Conservation (phyloP, 2,329 filamentous ascomycete species). For the Apiospora malaysiana region DNA sequence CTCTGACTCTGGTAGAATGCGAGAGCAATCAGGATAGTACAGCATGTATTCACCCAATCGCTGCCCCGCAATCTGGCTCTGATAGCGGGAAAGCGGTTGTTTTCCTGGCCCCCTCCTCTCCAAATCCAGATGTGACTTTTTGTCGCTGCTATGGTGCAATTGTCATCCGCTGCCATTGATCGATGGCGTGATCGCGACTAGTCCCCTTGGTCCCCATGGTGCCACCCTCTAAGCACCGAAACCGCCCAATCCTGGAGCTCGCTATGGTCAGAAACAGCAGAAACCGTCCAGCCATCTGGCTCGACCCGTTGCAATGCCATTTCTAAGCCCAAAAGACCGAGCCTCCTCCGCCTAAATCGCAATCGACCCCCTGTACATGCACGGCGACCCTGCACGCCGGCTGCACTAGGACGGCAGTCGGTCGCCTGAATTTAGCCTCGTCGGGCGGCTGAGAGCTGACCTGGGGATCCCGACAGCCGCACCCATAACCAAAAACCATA, state of each 20-base stretch:
- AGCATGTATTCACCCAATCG: not conserved
- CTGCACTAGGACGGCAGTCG: slow-evolving; percentile 15
- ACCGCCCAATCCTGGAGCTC: slow-evolving; percentile 18
- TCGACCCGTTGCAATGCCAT: slow-evolving; percentile 5
- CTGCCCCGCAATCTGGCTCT: not conserved
- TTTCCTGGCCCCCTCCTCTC: not conserved
- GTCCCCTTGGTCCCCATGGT: not conserved
- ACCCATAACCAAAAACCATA: too few relatives aligned
- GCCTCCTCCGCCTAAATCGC: slow-evolving; percentile 15
- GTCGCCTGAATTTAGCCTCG: slow-evolving; percentile 21
- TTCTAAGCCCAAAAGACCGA: slow-evolving; percentile 2
- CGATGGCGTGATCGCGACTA: slow-evolving; percentile 27
- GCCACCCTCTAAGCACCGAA: slow-evolving; percentile 7
- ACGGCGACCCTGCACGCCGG: not conserved
- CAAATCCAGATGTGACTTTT: not conserved
- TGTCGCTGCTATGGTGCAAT: slow-evolving; percentile 25
- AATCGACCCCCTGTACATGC: not conserved
- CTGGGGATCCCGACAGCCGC: slow-evolving; percentile 10
- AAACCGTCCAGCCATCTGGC: not conserved
- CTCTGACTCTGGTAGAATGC: too few relatives aligned
- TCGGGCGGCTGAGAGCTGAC: slow-evolving; percentile 22
- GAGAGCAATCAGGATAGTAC: not conserved
- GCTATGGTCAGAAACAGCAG: slow-evolving; percentile 24
- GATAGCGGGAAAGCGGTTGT: slow-evolving; percentile 2
- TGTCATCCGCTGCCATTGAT: slow-evolving; percentile 25